Base-by-base conservation (phyloP, 768 basidiomycete species). In the Rhizopogon rudus region DNA sequence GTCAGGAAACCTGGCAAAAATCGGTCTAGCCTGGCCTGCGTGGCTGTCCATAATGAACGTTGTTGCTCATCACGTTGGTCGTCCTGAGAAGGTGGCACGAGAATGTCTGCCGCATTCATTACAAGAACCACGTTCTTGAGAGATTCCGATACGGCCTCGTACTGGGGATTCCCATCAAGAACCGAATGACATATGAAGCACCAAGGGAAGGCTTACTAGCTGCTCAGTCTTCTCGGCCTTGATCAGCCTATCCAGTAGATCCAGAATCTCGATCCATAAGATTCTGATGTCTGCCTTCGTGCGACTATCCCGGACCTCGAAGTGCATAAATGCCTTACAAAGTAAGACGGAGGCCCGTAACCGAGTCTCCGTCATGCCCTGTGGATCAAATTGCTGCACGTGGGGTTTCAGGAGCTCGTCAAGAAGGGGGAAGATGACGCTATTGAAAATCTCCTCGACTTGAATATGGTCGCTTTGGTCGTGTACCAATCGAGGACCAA, bases 71-170 rank as follows among this genome's bases (percentile, higher is more conserved):
- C 75, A 52, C 85, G 81, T 43, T 69, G 59, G 55, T 84, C 79
- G 48, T 71, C 71, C 10, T 59, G 62, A 4, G 67, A 65, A 28
- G 70, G 65, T 3, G 91, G 90, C 4, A 91, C 80, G 16, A 99
- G 81, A 54, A 95, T 85, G 5, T 81, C 81, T 1, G 88, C 87
- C 1, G 94, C 91, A 62, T 94, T 87, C 93, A 99, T 95, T 48
- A 99, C 96, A 46, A 98, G 80, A 14, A 99, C 74, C 48, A 96
- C 91, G 65, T 98, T 98, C 74, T 98, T 98, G 63, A 99, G 79
- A 1, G 94, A 95, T 71, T 99, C 97, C 1, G 93, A 93, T 17
- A 97, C 81, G 0, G 96, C 96, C 68, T 99, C 97, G 67, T 87
- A 87, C 96, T 98, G 56, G 16, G 3, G 16, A 44, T 35, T 20